Evolutionary conservation across 2,329 filamentous ascomycete genomes (phyloP), one percentile per base, ranked within the genome.

Genomic region (Fusarium sp.): DNA sequence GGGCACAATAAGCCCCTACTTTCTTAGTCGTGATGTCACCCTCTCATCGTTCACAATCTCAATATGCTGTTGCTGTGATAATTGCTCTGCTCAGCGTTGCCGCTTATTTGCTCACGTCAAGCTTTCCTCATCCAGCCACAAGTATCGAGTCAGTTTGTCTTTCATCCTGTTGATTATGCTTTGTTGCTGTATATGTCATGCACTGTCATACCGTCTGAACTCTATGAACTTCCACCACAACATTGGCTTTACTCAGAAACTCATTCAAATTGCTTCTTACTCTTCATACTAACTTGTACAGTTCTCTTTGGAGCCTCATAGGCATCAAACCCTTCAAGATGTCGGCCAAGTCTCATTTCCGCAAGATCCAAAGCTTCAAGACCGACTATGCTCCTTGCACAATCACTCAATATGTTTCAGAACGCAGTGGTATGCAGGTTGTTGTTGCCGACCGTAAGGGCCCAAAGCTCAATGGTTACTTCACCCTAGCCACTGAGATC

Each of bases 351-450:
- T 76, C 85, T 49, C 88, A 91, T 76, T 98, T 98, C 82, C 93
- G 91, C 79, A 92, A 91, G 75, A 85, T 97, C 51, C 94, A 97
- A 78, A 90, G 88, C 77, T 97, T 99, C 83, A 87, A 92, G 72
- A 91, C 93, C 10, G 93, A 98, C 78, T 99, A 98, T 83, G 94
- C 95, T 15, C 92, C 95, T 14, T 92, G 92, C 69, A 89, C 87
- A 59, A 92, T 99, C 80, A 95, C 94, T 24, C 95, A 98, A 79
- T 99, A 99, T 92, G 94, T 97, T 77, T 99, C 96, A 8, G 90
- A 94, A 75, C 88, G 94, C 70, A 99, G 95, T 68, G 96, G 96
- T 55, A 96, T 99, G 93, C 91, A 95, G 73, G 92, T 97, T 34
- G 90, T 97, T 43, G 93, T 98, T 52, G 94, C 97, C 73, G 92